Conservation (phyloP, 352 stramenopile genomes). For the Globisporangium paddicum region DNA sequence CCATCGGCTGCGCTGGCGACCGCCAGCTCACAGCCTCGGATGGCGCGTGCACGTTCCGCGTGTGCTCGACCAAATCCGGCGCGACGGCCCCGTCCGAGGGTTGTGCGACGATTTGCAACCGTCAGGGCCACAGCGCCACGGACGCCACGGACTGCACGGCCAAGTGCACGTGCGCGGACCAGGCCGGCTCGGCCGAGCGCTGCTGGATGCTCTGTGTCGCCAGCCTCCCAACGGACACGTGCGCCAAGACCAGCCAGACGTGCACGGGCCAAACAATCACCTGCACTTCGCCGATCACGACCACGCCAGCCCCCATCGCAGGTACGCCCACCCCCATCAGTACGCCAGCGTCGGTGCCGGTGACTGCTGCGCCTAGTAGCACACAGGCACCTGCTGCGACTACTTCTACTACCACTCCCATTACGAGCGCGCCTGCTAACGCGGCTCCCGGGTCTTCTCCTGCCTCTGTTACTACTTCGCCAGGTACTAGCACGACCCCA, state of each 20-base stretch:
- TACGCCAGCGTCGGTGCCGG: background rate
- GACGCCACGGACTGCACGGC: constrained; percentile 28
- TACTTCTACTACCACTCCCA: background rate
- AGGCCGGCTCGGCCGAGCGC: constrained; percentile 14
- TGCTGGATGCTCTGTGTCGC: constrained; percentile 56
- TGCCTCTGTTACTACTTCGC: background rate
- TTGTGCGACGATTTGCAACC: constrained; percentile 31
- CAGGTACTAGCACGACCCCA: constrained; percentile 3
- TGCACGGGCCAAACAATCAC: constrained; percentile 36
- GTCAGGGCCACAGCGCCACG: constrained; percentile 15
- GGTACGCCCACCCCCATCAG: background rate
- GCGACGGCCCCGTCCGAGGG: constrained; percentile 22
- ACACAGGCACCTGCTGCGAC: background rate
- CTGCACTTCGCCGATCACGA: constrained; percentile 1
- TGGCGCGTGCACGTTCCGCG: constrained; percentile 26
- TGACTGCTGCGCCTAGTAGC: background rate
- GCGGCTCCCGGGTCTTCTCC: background rate
- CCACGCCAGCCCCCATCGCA: background rate
- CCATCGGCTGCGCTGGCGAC: constrained; percentile 35
- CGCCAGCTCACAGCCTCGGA: constrained; percentile 34
- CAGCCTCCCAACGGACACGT: constrained; percentile 1
- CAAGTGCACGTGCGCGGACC: constrained; percentile 39
- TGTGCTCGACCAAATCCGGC: constrained; percentile 29
- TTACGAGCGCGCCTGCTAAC: background rate
- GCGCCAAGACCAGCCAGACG: constrained; percentile 2